phyloP scores from a whole-genome alignment of 2,329 filamentous ascomycete species.

The Aspergillus novoparasiticus region DNA sequence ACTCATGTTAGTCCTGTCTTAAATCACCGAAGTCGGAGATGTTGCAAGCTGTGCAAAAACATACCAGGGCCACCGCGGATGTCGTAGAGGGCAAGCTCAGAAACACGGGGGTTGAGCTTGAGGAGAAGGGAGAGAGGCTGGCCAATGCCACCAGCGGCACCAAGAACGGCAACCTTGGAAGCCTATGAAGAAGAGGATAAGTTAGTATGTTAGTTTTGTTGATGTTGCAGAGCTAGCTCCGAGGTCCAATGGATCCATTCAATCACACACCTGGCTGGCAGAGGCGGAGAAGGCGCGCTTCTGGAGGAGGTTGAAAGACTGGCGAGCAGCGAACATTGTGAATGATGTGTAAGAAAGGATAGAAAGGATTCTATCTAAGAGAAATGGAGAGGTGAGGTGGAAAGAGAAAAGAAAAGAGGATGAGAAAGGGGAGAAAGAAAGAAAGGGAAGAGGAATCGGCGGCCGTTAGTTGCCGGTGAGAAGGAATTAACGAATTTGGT shows the following conservation, averaged over 20 bases:
- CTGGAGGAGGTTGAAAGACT: slow-evolving; percentile 60
- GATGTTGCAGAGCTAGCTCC: slow-evolving; percentile 7
- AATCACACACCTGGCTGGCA: slow-evolving; percentile 68
- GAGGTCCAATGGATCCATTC: slow-evolving; percentile 15
- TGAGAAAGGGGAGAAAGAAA: slow-evolving; percentile 15
- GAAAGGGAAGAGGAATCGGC: slow-evolving; percentile 18
- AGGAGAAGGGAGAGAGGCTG: slow-evolving; percentile 96
- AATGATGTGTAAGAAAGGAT: slow-evolving; percentile 18
- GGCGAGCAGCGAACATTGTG: slow-evolving; percentile 75
- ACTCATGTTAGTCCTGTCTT: slow-evolving; percentile 11
- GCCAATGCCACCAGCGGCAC: slow-evolving; percentile 96
- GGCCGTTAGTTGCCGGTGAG: slow-evolving; percentile 25
- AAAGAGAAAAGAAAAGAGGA: slow-evolving; percentile 5
- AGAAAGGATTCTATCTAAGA: slow-evolving; percentile 17
- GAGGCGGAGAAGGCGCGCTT: slow-evolving; percentile 80
- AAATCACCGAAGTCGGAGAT: slow-evolving; percentile 1
- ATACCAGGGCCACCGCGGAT: slow-evolving; percentile 90
- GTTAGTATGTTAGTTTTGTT: neutral
- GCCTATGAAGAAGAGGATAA: slow-evolving; percentile 58
- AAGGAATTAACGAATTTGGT: slow-evolving; percentile 11
- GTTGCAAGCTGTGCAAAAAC: slow-evolving; percentile 36
- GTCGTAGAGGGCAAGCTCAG: slow-evolving; percentile 95
- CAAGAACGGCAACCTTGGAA: slow-evolving; percentile 96
- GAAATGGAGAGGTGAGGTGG: slow-evolving; percentile 12
- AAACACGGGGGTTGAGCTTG: slow-evolving; percentile 96